Evolutionary conservation across 1,284 basidiomycete species (phyloP).

Genomic region (Amylostereum areolatum): DNA sequence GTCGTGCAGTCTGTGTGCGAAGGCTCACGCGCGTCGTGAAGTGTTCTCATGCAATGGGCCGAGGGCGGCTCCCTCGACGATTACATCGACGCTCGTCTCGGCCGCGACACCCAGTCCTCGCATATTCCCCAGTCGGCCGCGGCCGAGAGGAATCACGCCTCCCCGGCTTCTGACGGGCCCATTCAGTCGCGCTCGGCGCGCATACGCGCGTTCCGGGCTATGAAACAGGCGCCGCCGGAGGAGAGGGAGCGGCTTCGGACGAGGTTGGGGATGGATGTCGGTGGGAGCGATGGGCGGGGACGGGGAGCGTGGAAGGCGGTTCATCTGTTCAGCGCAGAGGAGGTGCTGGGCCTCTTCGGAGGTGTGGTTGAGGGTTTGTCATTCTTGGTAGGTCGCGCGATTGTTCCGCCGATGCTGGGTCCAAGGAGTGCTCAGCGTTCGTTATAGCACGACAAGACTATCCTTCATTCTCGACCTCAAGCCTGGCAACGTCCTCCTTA

Average conservation of each 20-base stretch:
- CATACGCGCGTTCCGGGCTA: slow-evolving; percentile 69
- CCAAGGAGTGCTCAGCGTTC: not conserved
- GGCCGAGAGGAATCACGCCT: slow-evolving; percentile 8
- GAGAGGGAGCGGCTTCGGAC: slow-evolving; percentile 54
- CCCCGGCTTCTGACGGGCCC: slow-evolving; percentile 13
- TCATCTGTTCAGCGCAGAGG: slow-evolving; percentile 75
- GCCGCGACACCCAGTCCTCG: slow-evolving; percentile 23
- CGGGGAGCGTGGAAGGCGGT: slow-evolving; percentile 55
- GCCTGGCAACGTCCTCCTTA: slow-evolving; percentile 88
- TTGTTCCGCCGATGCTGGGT: not conserved
- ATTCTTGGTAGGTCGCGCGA: slow-evolving; percentile 67
- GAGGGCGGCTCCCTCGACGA: slow-evolving; percentile 81
- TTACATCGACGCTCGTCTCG: slow-evolving; percentile 73
- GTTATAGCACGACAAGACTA: slow-evolving; percentile 72
- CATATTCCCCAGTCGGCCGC: slow-evolving; percentile 17
- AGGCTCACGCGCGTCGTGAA: slow-evolving; percentile 20
- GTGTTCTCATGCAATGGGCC: slow-evolving; percentile 91
- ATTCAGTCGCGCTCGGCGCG: slow-evolving; percentile 60
- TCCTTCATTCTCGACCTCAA: slow-evolving; percentile 90
- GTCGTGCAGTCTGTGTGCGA: too few relatives aligned
- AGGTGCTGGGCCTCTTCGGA: slow-evolving; percentile 69
- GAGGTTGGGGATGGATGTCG: slow-evolving; percentile 35
- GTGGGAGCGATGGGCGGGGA: slow-evolving; percentile 10
- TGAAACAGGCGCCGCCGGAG: slow-evolving; percentile 55
- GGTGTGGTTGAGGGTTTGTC: slow-evolving; percentile 76